Evolutionary conservation across 495 filamentous ascomycete species (phyloP), one percentile per base, ranked within the genome.

Genomic region (Aspergillus coremiiformis): DNA sequence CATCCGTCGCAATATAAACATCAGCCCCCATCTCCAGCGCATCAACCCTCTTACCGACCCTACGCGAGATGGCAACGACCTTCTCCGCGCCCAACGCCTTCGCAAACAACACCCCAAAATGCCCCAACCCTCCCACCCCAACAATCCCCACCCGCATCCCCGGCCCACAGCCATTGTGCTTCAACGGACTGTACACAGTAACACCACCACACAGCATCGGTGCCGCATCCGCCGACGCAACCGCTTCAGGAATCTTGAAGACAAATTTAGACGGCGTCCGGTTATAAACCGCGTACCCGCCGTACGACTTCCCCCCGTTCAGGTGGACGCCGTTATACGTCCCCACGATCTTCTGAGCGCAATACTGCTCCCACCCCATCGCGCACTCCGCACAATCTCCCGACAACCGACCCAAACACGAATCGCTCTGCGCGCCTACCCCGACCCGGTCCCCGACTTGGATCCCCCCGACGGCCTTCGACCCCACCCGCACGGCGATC

Each of bases 171-270:
- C 81, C 81, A 59, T 90, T 84, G 46, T 83, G 74, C 65, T 78
- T 83, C 33, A 95, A 72, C 3, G 91, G 90, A 12, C 77, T 74
- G 67, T 83, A 95, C 7, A 88, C 75, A 0, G 90, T 94, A 11
- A 90, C 76, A 46, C 91, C 90, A 51, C 80, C 90, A 58, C 90
- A 95, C 21, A 95, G 65, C 87, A 95, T 89, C 0, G 89, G 88
- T 5, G 89, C 89, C 0, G 86, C 89, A 12, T 77, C 66, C 19
- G 72, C 76, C 19, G 70, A 75, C 4, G 72, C 30, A n/a, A 85
- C 67, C 0, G 54, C 60, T 41, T 86, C 84, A 3, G 91, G 90
- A 58, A 95, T 93, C 63, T 84, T 84, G 68, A 94, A 62, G 27
- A 83, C 86, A 60, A 91, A 95, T 57, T 87, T 81, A 2, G 74